Evolutionary conservation across 177 flowering plant species (phyloP), one percentile per base, ranked within the genome.

Genomic region (Tripterygium wilfordii): DNA sequence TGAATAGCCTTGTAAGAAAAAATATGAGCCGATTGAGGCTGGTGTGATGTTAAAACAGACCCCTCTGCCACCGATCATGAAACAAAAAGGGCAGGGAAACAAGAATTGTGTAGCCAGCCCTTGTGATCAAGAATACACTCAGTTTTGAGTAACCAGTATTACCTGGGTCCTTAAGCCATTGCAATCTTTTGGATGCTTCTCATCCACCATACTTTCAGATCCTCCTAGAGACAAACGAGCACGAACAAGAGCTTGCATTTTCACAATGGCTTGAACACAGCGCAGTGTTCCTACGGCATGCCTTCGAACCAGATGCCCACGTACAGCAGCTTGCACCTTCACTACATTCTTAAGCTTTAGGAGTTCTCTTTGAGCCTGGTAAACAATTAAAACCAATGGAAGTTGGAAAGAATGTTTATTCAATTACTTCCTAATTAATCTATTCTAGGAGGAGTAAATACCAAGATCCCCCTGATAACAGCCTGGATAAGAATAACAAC

Each of bases 181-280:
- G n/a, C n/a, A n/a, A 21, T 48, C 63, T 22, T 38, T 61, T 39
- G 36, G 54, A 17, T 19, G 36, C 40, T 51, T 59, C 42, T 23
- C 63, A 51, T 37, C 63, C 8, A 37, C 43, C 35, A 54, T 60
- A 35, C 55, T 63, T 44, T 36, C 52, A 10, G 69, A 57, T 16
- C 53, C 66, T 56, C 60, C 69, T 5, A 33, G n/a, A 12, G 55
- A 56, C 25, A 47, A 12, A 30, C 72, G 75, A 37, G 87, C 85
- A 59, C 96, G 88, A 24, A 88, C 95, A 62, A 92, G 83, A 53
- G 77, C 71, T 69, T 89, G 98, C 80, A 92, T 73, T 70, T 89
- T 92, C 53, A 76, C 63, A 62, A 92, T 82, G 59, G 92, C 97
- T 62, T 80, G 94, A 42, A 81, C 78, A 57, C 97, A 89, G n/a